Base-by-base conservation (phyloP, 2,329 filamentous ascomycete species). In the Cladophialophora bantiana region DNA sequence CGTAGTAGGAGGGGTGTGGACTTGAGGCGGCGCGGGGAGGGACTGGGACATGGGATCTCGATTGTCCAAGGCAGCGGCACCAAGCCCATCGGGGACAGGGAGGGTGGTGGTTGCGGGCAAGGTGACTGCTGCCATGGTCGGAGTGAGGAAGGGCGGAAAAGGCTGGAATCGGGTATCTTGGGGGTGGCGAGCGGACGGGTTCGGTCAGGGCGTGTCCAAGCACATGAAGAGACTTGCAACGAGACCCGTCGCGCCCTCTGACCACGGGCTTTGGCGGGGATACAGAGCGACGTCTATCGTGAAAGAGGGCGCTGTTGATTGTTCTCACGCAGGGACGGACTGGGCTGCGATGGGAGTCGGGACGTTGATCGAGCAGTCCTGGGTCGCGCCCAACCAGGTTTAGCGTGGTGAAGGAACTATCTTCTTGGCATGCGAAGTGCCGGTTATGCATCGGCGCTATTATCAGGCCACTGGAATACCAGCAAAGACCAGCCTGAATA, bases 1-100 rank as follows among this genome's bases (percentile, higher is more conserved):
- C 36, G 71, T 73, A 13, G 68, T 72, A 18, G 72, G 72, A 60
- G 72, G 72, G 60, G 71, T 73, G 52, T 72, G 70, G 40, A 73
- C 69, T 65, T 72, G 69, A 60, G 67, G 62, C 32, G 61, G 64
- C 10, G 20, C 9, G 31, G 60, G 62, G 32, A 67, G 45, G 31
- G 70, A 42, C 34, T 64, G 54, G 48, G 64, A 62, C 15, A 58
- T 45, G 38, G 48, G 18, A 36, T 64, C 65, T 40, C 59, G 58
- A 36, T 65, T 65, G 56, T 70, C 61, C 40, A 69, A 34, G 38
- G 66, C 36, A 59, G 63, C 56, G 64, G 61, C 53, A 62, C 50
- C 60, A 59, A 64, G 62, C 55, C 38, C 61, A 60, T 70, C 55
- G 63, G 68, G 48, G 38, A 40, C 48, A 50, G 48, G 59, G 38